phyloP scores from a whole-genome alignment of 2,329 filamentous ascomycete genomes.

The Teratosphaeria destructans region DNA sequence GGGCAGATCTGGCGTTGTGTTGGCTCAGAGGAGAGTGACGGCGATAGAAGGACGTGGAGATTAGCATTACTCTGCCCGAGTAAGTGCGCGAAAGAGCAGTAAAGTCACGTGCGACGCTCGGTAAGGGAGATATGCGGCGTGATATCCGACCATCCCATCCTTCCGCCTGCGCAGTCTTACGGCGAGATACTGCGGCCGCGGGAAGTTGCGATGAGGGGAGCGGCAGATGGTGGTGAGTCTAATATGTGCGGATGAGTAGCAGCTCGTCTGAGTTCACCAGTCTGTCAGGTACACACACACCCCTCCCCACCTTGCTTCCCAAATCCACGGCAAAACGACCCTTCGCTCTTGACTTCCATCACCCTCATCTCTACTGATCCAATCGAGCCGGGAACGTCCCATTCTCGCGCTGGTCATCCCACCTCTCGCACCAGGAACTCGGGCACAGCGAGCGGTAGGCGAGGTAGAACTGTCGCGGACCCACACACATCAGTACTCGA shows the following conservation, averaged over 20 bases:
- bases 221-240: no score
- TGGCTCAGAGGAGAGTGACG: no score
- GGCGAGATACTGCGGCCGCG: no score
- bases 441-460: constrained; percentile 97
- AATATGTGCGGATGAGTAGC: neutral
- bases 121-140: neutral
- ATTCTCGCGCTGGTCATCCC: constrained; percentile 82
- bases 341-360: neutral
- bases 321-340: neutral
- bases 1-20: no score
- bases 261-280: neutral
- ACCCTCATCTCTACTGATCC: constrained; percentile 32
- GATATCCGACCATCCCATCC: neutral
- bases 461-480: constrained; percentile 65
- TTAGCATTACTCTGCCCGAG: neutral
- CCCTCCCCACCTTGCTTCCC: neutral
- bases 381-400: constrained; percentile 46
- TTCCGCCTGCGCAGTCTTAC: neutral
- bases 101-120: neutral
- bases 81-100: neutral
- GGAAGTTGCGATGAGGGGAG: no score
- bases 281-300: neutral
- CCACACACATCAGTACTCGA: neutral
- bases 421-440: constrained; percentile 82
- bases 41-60: no score